Base-by-base conservation (phyloP, 164 flowering plant species). In the Tinospora cordifolia region DNA sequence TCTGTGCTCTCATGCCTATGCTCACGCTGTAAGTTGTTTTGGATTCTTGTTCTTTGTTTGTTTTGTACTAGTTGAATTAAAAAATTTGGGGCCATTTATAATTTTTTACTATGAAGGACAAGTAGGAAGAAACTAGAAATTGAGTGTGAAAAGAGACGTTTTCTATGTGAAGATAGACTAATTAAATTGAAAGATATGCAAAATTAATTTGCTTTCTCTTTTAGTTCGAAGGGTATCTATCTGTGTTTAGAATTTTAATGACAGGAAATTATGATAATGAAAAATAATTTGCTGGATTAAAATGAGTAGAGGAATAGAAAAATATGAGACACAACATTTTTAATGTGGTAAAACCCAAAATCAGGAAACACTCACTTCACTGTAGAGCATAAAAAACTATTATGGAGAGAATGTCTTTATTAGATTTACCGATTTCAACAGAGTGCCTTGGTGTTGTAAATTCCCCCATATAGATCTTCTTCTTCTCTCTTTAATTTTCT, bases 1-100 rank as follows among this genome's bases (percentile, higher is more conserved):
- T 95, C 26, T 95, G 98, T 71, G 81, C 91, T 69, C 74, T 91
- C 62, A 87, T 92, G 97, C 98, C 98, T 9, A 47, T 92, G 34
- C 73, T 88, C 65, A 87, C 94, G 63, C 75, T 91, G 99, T 95
- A 88, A 85, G 98, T 69, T 72, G 63, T 71, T 62, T 51, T 70
- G 15, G 26, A 25, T 51, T 15, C n/a, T 36, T 47, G 65, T 11
- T 17, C 64, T 9, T 58, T 54, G n/a, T 25, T 22, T 71, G 0
- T 49, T 14, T 49, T 70, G 41, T 60, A 17, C 51, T 70, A 6
- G 3, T 69, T 38, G 49, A 54, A 39, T 15, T 11, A 60, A 51
- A 51, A 58, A 59, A 49, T 30, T 12, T 9, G 49, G 60, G 49
- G 49, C 60, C 34, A 8, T 26, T 62, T 62, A 19, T 27, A 7